A percentile compares a stretch with the other conserved stretches of the same genome.
These are phyloP conservation scores for Diaporthe caulivora DNA, from an alignment of 2,329 filamentous ascomycete genomes.

Conservation along the genomic window DNA sequence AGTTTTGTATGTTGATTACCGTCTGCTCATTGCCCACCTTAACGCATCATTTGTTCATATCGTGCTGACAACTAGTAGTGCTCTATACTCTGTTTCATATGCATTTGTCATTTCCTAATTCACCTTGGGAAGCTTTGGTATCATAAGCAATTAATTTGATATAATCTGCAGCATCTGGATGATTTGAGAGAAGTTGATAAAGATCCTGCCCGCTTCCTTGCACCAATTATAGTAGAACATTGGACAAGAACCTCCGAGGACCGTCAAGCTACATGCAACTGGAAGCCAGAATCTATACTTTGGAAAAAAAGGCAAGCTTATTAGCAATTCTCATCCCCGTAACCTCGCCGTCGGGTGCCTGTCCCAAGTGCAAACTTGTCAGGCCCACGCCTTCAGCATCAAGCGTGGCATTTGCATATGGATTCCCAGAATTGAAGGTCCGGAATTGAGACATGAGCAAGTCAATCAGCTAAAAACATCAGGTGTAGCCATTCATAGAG, in stretches of 20 bases:
- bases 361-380: not conserved
- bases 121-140: too few relatives aligned
- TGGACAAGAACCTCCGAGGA: too few relatives aligned
- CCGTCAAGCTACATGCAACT: not conserved
- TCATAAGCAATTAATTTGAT: not conserved
- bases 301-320: not conserved
- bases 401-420: too few relatives aligned
- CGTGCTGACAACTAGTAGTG: not conserved
- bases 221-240: not conserved
- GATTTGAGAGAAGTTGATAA: not conserved
- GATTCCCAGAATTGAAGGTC: too few relatives aligned
- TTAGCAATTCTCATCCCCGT: not conserved
- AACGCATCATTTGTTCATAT: not conserved
- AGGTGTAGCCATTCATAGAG: not conserved
- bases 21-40: not conserved
- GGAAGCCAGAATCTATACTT: not conserved
- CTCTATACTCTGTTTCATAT: too few relatives aligned
- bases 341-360: not conserved
- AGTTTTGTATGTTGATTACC: too few relatives aligned
- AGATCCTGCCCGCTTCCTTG: too few relatives aligned
- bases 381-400: not conserved
- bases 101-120: too few relatives aligned
- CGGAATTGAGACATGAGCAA: not conserved
- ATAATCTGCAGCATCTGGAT: not conserved
- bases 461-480: not conserved